A percentile compares a stretch with the other conserved stretches of the same genome.
Conservation (phyloP, 768 basidiomycete species). For the Pleurotus djamor region DNA sequence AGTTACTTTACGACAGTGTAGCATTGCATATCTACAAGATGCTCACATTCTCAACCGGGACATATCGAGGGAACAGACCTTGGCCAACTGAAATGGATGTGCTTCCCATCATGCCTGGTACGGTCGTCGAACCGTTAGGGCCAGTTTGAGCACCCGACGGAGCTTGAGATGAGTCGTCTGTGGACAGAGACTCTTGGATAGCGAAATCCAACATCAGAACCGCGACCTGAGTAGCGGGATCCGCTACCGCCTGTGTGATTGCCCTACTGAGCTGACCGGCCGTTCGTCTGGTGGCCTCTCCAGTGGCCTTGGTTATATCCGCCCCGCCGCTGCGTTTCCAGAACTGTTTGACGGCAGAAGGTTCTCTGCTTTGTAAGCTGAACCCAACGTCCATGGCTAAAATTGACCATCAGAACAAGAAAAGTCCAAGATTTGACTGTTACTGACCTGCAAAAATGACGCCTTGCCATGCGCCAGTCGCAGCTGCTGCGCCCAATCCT, state of each 20-base stretch:
- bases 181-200: background rate
- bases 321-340: background rate
- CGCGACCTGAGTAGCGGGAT: background rate
- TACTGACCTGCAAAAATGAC: background rate
- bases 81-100: background rate
- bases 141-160: background rate
- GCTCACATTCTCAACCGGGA: background rate
- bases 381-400: background rate
- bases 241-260: background rate
- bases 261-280: background rate
- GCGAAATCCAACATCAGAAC: background rate
- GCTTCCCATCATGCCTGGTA: background rate
- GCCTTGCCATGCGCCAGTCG: slow-evolving; percentile 1
- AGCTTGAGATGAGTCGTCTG: background rate
- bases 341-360: background rate
- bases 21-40: background rate
- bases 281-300: too few relatives aligned
- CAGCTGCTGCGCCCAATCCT: background rate
- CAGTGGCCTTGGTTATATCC: too few relatives aligned
- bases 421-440: background rate
- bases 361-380: background rate
- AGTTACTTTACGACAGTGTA: too few relatives aligned
- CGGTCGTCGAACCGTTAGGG: background rate
- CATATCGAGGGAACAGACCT: background rate
- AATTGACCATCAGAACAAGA: background rate